phyloP scores from a whole-genome alignment of 345 rosid genomes.

The Eucalyptus virginea region DNA sequence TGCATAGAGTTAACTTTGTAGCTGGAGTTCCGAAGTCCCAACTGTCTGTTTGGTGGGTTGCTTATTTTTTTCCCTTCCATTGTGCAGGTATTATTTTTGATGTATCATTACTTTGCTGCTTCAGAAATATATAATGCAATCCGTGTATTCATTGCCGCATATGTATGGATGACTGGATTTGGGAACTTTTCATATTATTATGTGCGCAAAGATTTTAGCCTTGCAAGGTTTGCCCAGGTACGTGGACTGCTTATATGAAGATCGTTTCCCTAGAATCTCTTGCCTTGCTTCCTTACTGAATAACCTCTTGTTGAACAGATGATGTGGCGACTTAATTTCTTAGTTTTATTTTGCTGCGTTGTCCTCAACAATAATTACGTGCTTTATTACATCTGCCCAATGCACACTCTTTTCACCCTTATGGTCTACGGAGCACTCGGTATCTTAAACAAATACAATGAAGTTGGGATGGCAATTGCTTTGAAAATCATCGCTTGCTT shows the following conservation, averaged over 20 bases:
- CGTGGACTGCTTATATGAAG: not conserved
- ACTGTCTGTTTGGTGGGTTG: not conserved
- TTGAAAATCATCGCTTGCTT: constrained; percentile 64
- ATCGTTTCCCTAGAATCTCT: not conserved
- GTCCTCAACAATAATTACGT: constrained; percentile 83
- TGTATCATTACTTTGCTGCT: constrained; percentile 99
- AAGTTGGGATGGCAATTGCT: constrained; percentile 68
- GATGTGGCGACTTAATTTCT: constrained; percentile 99
- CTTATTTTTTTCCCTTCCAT: not conserved
- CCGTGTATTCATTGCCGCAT: constrained; percentile 86
- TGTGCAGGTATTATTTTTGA: constrained; percentile 88
- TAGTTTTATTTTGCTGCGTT: constrained; percentile 80
- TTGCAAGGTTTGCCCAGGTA: constrained; percentile 97
- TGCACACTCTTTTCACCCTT: constrained; percentile 98
- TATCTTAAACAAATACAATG: constrained; percentile 84
- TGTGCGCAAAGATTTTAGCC: constrained; percentile 93
- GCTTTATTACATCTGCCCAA: constrained; percentile 96
- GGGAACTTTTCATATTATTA: constrained; percentile 98
- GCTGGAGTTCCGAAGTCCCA: not conserved
- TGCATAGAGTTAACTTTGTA: not conserved
- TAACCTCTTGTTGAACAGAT: constrained; percentile 41
- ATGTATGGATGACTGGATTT: constrained; percentile 99
- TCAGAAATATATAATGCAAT: constrained; percentile 89
- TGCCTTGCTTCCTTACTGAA: not conserved
- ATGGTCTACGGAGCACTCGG: constrained; percentile 98